Base-by-base conservation (phyloP, 2,329 filamentous ascomycete genomes). In the Calonectria henricotiae region DNA sequence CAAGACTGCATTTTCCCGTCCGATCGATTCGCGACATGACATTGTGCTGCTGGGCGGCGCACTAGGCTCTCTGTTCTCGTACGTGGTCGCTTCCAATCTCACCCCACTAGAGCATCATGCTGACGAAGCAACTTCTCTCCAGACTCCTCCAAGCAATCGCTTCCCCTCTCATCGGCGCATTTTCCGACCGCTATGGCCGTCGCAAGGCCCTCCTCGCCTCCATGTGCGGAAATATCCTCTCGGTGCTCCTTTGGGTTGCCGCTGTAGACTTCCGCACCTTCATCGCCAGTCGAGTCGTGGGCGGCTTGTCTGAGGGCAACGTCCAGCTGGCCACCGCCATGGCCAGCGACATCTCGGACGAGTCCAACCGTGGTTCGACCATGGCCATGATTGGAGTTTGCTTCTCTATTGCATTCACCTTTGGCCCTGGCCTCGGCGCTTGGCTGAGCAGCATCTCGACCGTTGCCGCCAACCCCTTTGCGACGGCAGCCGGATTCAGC, bases 361-460 rank as follows among this genome's bases (percentile, higher is more conserved):
- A 96, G 76, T 88, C 89, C 68, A 93, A 92, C 78, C 90, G 96
- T 32, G 94, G 96, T 25, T 91, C 94, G 23, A 98, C 96, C 47
- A 98, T 99, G 94, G 96, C 96, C 8, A 87, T 99, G 65, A 96
- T 99, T 32, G 96, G 96, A 69, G 95, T 93, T 15, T 98, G 96
- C 85, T 99, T 99, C 85, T 97, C 94, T 71, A 92, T 99, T 75
- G 96, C 96, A 20, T 99, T 99, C 81, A 99, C 96, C 0, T 97
- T 98, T 80, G 96, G 96, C 0, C 96, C 96, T 0, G 95, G 95
- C 11, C 88, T 99, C 8, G 96, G 96, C 70, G 96, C 96, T 2
- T 96, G 91, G 80, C 86, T 99, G 25, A 93, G 94, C 73, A 92
- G 89, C 62, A 90, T 98, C 71, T 90, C 90, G 15, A 90, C 90